Base-by-base conservation (phyloP, 176 grass and related monocot species). In the Luzula sylvatica region DNA sequence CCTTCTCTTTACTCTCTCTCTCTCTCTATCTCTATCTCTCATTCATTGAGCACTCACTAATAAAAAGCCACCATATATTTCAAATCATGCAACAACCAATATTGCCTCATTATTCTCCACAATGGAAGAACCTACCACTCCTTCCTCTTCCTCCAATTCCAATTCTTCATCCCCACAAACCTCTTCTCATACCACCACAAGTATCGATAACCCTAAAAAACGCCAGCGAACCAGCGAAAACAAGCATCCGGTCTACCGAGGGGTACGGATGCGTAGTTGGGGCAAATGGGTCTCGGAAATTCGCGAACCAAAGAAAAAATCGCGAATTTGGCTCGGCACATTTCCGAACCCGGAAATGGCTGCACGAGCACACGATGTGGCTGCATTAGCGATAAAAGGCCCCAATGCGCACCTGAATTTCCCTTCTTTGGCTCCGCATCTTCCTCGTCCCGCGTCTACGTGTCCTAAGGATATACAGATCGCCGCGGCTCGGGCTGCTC, bases 271-370 rank as follows among this genome's bases (percentile, higher is more conserved):
- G 92, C 77, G 92, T 16, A 80, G 73, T 57, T 96, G 92, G 92
- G 92, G 92, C 13, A 96, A 96, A 73, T 96, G 92, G 92, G 92
- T 96, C 14, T 89, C 92, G n/a, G 92, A 96, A 82, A 96, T 96
- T 68, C 77, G 92, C 22, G 92, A 96, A 75, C 92, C 92, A 19
- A 63, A 77, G 13, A 96, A 96, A 74, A 96, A 96, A 74, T 96
- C 92, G 11, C 66, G 92, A 43, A 96, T 96, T 64, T 96, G 92
- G 92, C 92, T 96, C 3, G 92, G 92, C 20, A 96, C 92, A 0
- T 96, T 82, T 77, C 71, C 81, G 5, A 73, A 78, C 20, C 65
- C 92, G 15, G 92, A 89, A 70, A 96, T 96, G 92, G 92, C 92
- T 0, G 92, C 85, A 44, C 84, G 92, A 38, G 92, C 92, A 17